Evolutionary conservation across 2,329 filamentous ascomycete species (phyloP), one percentile per base, ranked within the genome.

Genomic region (Hypoxylon rubiginosum): DNA sequence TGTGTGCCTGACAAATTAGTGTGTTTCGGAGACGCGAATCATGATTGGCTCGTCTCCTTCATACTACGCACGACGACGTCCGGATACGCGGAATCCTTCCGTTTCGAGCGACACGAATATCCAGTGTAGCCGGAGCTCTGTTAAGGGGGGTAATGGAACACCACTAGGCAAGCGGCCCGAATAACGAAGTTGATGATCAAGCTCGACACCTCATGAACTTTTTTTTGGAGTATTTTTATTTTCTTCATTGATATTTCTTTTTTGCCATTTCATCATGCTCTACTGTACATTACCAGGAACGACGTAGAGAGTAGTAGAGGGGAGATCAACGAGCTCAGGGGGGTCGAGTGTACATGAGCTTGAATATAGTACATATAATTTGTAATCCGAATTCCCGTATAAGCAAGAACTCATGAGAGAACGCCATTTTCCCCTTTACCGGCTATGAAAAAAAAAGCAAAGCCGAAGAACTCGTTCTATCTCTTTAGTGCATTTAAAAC

Each of bases 301-400:
- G 58, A 71, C 59, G 59, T 62, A 46, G 58, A 58, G 39, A 41
- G 36, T n/a, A 68, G 55, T 62, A 67, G 73, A 74, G 73, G 53
- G 72, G 73, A 74, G 73, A 74, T 69, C 50, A 68, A 69, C 65
- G 72, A 73, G 72, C 67, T 66, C 62, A 46, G 58, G 70, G 69
- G 62, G 34, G 24, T 58, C 66, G 58, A 67, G 53, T 70, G 64
- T 72, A 74, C 69, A 73, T 71, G 64, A 67, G 69, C 65, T 60
- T 58, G 69, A 65, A 59, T 71, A 68, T 72, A 70, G 62, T 73
- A 75, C 71, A 74, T 13, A 10, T 34, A 36, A 15, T 46, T 28
- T 66, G 19, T 69, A 53, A 59, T 63, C 63, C 60, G 66, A 66
- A 60, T 66, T 71, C 69, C 68, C 68, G 67, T 71, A 72, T 73